Percentiles rank a stretch among this genome's conserved stretches.
Evolutionary conservation across 2,329 filamentous ascomycete species (phyloP).

Genomic region (Trichoderma gracile): DNA sequence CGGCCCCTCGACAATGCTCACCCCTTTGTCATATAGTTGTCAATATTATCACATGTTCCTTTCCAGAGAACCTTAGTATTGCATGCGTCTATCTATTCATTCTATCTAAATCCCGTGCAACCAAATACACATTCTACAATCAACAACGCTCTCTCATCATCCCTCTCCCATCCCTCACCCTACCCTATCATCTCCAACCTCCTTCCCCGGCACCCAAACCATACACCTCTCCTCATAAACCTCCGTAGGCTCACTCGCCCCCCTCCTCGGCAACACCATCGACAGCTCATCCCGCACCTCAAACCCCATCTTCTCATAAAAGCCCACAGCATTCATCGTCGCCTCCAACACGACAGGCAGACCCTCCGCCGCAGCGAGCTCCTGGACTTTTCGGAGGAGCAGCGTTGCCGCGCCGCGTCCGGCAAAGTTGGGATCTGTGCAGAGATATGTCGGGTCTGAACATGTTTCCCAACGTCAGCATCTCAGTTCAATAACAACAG

Average conservation of each 20-base stretch:
- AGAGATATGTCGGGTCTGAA: constrained; percentile 43
- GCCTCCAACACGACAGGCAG: constrained; percentile 43
- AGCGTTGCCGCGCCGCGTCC: constrained; percentile 41
- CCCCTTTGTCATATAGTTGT: background rate
- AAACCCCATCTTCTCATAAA: constrained; percentile 45
- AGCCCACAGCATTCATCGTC: constrained; percentile 41
- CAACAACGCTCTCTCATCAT: too few species aligned
- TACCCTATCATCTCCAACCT: background rate
- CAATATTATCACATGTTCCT: background rate
- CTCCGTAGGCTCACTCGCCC: constrained; percentile 35
- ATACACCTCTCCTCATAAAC: constrained; percentile 40
- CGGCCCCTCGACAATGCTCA: background rate
- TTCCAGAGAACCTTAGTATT: too few species aligned
- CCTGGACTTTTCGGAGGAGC: constrained; percentile 39
- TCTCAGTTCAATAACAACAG: background rate
- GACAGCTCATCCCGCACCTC: constrained; percentile 35
- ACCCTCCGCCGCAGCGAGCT: constrained; percentile 36
- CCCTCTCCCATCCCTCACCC: background rate
- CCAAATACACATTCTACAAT: too few species aligned
- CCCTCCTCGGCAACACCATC: constrained; percentile 39
- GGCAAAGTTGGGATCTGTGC: constrained; percentile 40
- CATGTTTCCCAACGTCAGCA: background rate
- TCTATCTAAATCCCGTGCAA: too few species aligned
- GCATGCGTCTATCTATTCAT: too few species aligned
- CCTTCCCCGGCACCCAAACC: constrained; percentile 34